phyloP scores from a whole-genome alignment of 129 eudicot genomes.

The Kitagawia praeruptora region DNA sequence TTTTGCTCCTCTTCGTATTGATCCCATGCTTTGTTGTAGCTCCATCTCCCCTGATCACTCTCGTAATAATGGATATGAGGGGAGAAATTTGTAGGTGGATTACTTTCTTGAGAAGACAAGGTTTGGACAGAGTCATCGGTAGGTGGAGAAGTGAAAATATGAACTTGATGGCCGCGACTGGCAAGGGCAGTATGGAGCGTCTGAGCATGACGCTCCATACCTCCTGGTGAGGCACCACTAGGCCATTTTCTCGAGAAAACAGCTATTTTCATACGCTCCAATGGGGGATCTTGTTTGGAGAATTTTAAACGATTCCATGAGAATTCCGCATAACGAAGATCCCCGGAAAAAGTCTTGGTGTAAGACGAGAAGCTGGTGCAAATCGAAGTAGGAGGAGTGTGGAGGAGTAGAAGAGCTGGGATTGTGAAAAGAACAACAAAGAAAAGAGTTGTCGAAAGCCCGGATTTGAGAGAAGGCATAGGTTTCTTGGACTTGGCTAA shows the following conservation, averaged over 20 bases:
- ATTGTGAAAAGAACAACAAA: conserved; percentile 70
- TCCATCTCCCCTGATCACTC: conserved; percentile 69
- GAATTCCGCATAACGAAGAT: conserved; percentile 57
- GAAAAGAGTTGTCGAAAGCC: conserved; percentile 63
- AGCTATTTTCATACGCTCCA: conserved; percentile 51
- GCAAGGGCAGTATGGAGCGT: conserved; percentile 68
- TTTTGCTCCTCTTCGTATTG: conserved; percentile 50
- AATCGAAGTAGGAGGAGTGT: conserved; percentile 37
- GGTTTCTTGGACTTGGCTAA: conserved; percentile 43
- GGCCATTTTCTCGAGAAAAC: conserved; percentile 94
- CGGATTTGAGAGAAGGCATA: conserved; percentile 34
- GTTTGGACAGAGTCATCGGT: conserved; percentile 11
- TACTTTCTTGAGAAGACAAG: conserved; percentile 7
- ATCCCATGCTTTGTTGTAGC: conserved; percentile 89
- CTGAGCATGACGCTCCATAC: conserved; percentile 98
- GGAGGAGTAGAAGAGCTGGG: conserved; percentile 83
- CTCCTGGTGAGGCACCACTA: conserved; percentile 58
- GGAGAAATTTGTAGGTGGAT: conserved; percentile 14
- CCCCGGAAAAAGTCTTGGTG: conserved; percentile 42
- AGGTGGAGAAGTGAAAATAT: conserved; percentile 75
- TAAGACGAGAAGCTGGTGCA: conserved; percentile 41
- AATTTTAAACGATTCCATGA: conserved; percentile 68
- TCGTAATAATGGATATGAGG: conserved; percentile 55
- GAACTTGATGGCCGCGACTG: conserved; percentile 58
- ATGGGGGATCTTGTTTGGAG: conserved; percentile 29